Percentiles rank a stretch among this genome's conserved stretches.
Conservation (phyloP, 2,329 filamentous ascomycete genomes). For the Aciculosporium take region DNA sequence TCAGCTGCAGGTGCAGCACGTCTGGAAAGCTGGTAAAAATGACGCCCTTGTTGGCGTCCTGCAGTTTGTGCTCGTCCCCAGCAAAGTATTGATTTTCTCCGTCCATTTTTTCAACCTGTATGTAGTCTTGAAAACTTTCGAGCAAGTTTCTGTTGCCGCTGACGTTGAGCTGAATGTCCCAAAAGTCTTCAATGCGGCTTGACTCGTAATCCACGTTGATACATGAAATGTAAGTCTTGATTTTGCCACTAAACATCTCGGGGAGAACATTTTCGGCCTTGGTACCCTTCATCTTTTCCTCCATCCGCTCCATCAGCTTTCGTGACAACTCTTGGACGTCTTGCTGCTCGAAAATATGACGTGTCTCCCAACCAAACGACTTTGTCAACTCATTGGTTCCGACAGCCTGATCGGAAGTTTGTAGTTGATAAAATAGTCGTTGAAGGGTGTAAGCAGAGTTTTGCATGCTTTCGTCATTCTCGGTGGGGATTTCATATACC, state of each 20-base stretch:
- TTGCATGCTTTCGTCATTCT: slow-evolving; percentile 61
- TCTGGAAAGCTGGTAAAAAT: slow-evolving; percentile 94
- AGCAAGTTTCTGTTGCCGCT: slow-evolving; percentile 84
- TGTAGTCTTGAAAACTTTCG: slow-evolving; percentile 91
- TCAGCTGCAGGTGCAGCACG: slow-evolving; percentile 86
- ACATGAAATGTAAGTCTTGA: slow-evolving; percentile 97
- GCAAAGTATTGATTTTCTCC: slow-evolving; percentile 98
- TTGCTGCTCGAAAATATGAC: slow-evolving; percentile 96
- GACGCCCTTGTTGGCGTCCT: slow-evolving; percentile 94
- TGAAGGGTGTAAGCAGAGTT: slow-evolving; percentile 94
- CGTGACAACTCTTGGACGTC: slow-evolving; percentile 94
- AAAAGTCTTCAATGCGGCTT: slow-evolving; percentile 90
- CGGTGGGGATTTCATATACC: slow-evolving; percentile 92
- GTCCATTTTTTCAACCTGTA: slow-evolving; percentile 91
- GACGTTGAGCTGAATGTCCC: slow-evolving; percentile 97
- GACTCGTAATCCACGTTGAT: slow-evolving; percentile 98
- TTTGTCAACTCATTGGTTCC: slow-evolving; percentile 86
- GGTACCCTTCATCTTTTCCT: slow-evolving; percentile 96
- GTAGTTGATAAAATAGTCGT: slow-evolving; percentile 84
- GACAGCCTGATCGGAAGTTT: slow-evolving; percentile 72
- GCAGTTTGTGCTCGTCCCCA: slow-evolving; percentile 74
- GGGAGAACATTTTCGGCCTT: slow-evolving; percentile 77
- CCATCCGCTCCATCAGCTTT: slow-evolving; percentile 93
- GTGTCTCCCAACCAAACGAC: slow-evolving; percentile 95
- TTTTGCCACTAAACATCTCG: slow-evolving; percentile 89